Evolutionary conservation across 2,329 filamentous ascomycete genomes (phyloP), one percentile per base, ranked within the genome.

Genomic region (Xylaria sp.): DNA sequence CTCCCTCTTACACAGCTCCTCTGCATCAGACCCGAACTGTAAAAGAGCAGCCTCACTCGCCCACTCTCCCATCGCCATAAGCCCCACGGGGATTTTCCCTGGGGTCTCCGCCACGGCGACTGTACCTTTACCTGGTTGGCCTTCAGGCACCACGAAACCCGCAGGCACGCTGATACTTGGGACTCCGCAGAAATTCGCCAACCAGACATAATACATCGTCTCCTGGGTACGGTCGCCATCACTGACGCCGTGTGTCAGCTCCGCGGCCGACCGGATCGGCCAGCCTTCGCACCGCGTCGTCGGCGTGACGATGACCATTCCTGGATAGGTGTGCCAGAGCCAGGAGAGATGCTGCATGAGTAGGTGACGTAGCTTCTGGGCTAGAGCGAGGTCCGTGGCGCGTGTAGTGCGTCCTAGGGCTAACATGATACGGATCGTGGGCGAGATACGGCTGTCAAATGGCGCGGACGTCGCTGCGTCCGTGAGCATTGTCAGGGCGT

Each of bases 401-500:
- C 88, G 84, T 0, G 90, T 90, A 6, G 87, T 85, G 38, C 84
- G 82, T 45, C 87, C 89, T 9, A 93, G 82, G 0, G 63, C 57
- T 11, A 61, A 33, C 25, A 65, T 31, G 50, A 65, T 65, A 15
- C 88, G 87, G 78, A 90, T 92, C 0, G 88, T 82, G 0, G 87
- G 79, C 0, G 88, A 44, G 42, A 87, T 44, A 27, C 83, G 81
- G 5, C 77, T 73, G 0, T 83, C 79, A 15, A 88, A 77, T 2
- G 81, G 66, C 78, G 86, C 72, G 17, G 85, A 70, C 0, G 82
- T 81, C 1, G 83, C 79, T 0, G 78, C 83, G 47, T 94, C 91
- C 7, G 86, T 84, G 60, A 94, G 85, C 68, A 94, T 91, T 0
- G 91, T 92, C 68, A 94, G 78, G 25, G 90, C 89, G 77, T 94